phyloP scores from a whole-genome alignment of 2,329 filamentous ascomycete genomes.

The Talaromyces atroroseus region DNA sequence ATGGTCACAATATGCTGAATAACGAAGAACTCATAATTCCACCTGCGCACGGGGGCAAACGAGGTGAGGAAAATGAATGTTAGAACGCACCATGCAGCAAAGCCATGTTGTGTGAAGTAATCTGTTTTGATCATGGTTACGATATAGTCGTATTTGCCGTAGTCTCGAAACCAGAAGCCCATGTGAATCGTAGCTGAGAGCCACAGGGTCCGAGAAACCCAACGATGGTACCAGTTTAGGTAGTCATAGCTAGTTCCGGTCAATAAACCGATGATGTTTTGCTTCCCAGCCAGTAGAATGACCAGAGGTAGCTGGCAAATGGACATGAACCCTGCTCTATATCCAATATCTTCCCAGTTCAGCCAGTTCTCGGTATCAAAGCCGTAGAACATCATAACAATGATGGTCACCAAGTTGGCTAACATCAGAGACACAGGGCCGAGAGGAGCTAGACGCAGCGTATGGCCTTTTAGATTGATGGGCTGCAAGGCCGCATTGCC shows the following conservation, averaged over 20 bases:
- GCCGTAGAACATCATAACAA: conserved; percentile 54
- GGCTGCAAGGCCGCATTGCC: conserved; percentile 42
- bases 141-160: conserved; percentile 49
- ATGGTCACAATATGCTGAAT: conserved; percentile 50
- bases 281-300: conserved; percentile 51
- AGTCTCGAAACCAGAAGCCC: conserved; percentile 50
- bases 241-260: conserved; percentile 47
- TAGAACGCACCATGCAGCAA: conserved; percentile 49
- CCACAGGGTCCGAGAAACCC: conserved; percentile 48
- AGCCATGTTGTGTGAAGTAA: conserved; percentile 45
- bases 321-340: conserved; percentile 50
- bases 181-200: conserved; percentile 51
- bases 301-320: conserved; percentile 52
- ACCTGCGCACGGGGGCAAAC: conserved; percentile 43
- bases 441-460: conserved; percentile 34
- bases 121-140: conserved; percentile 44
- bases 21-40: conserved; percentile 52
- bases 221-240: conserved; percentile 50
- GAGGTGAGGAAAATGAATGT: conserved; percentile 50
- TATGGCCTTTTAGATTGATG: conserved; percentile 28
- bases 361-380: conserved; percentile 47
- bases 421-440: conserved; percentile 32
- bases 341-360: conserved; percentile 53
- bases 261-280: conserved; percentile 48
- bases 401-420: conserved; percentile 44